Base-by-base conservation (phyloP, 768 basidiomycete species). In the Amanita thiersii region DNA sequence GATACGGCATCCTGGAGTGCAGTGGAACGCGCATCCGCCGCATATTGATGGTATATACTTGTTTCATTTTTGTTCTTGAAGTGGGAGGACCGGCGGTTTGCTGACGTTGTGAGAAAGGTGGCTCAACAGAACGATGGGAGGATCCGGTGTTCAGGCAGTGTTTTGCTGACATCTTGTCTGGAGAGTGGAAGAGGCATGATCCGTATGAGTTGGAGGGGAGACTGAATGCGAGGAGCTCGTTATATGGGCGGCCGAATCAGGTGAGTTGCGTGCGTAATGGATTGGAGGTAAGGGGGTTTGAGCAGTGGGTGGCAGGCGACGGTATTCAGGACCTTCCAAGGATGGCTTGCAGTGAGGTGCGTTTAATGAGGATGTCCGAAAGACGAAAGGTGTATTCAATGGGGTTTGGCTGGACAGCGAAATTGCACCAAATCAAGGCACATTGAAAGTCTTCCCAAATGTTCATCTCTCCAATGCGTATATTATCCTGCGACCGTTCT, bases 111-210 rank as follows among this genome's bases (percentile, higher is more conserved):
- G 9, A 6, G 12, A 35, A 14, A 74, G 86, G 86, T 5, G 85
- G 85, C 5, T 60, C 74, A 0, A 76, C 87, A 19, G 87, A 91
- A 56, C 68, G 88, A 9, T 82, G 79, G 81, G 77, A 83, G 57
- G 79, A 86, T 56, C 56, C 65, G 1, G 54, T 50, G 4, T 79
- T 77, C 58, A 64, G 79, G 37, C 62, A 60, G 3, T 83, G 77
- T 52, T 86, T 81, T 49, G 62, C 61, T 4, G 71, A 75, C 36
- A 79, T 86, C 37, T 63, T 86, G 34, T 56, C 54, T 19, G 80
- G 81, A 0, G 61, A 73, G 38, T 86, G 82, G 81, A 65, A 64
- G 24, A 52, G 65, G 29, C 81, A 86, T 51, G 79, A 86, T 54
- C 75, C 81, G 3, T 86, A 77, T 48, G 77, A 77, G 24, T 61